phyloP scores from a whole-genome alignment of 2,329 filamentous ascomycete genomes.

The Ambrosiella beaveri region DNA sequence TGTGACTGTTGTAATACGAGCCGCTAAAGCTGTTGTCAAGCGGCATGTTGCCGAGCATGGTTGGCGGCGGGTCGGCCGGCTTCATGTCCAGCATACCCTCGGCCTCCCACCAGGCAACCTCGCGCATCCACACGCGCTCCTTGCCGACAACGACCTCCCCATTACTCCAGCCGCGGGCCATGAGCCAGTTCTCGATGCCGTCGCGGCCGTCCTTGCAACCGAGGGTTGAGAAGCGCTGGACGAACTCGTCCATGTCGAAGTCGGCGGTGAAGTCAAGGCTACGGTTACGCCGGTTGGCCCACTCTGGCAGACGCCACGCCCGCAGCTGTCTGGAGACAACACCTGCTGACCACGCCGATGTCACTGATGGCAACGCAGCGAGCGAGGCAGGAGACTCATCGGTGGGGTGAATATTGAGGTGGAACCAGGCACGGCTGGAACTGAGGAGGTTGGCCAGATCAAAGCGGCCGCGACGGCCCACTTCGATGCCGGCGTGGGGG shows the following conservation, averaged over 20 bases:
- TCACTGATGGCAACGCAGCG: slow-evolving; percentile 51
- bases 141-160: slow-evolving; percentile 83
- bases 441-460: slow-evolving; percentile 58
- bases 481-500: slow-evolving; percentile 57
- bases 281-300: slow-evolving; percentile 85
- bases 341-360: slow-evolving; percentile 83
- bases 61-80: slow-evolving; percentile 31
- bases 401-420: slow-evolving; percentile 78
- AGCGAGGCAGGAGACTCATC: slow-evolving; percentile 66
- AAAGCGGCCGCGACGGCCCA: slow-evolving; percentile 63
- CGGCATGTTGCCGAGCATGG: slow-evolving; percentile 14
- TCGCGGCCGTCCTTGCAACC: slow-evolving; percentile 83
- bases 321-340: slow-evolving; percentile 84
- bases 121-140: slow-evolving; percentile 90
- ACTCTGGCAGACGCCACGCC: slow-evolving; percentile 85
- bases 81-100: slow-evolving; percentile 91
- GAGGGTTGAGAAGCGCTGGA: slow-evolving; percentile 60
- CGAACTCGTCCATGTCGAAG: slow-evolving; percentile 87
- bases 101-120: slow-evolving; percentile 92
- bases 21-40: slow-evolving; percentile 54
- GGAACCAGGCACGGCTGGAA: slow-evolving; percentile 88
- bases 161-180: slow-evolving; percentile 95
- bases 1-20: slow-evolving; percentile 52
- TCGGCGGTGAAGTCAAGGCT: slow-evolving; percentile 91
- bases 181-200: slow-evolving; percentile 82